Evolutionary conservation across 192 early-diverging fungal species (phyloP).

Genomic region (Coemansia sp.): DNA sequence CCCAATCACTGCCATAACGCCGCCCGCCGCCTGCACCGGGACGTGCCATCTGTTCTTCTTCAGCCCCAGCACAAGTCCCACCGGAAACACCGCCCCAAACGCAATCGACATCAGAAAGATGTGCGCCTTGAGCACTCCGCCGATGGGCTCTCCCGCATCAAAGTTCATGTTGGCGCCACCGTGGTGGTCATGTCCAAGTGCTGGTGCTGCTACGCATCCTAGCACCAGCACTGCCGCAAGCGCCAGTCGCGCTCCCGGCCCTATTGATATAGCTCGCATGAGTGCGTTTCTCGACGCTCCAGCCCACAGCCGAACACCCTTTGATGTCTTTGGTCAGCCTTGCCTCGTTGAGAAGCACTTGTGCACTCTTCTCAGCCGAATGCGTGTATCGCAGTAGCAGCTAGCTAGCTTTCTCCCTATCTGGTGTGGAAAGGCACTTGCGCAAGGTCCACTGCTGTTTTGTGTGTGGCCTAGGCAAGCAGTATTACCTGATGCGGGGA

Average conservation of each 20-base stretch:
- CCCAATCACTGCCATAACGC: slow-evolving; percentile 52
- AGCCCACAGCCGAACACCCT: too few relatives aligned
- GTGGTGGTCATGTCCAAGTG: slow-evolving; percentile 48
- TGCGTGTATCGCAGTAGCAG: too few relatives aligned
- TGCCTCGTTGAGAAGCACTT: too few relatives aligned
- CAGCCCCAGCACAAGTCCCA: slow-evolving; percentile 63
- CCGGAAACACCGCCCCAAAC: slow-evolving; percentile 52
- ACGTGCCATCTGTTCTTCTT: slow-evolving; percentile 62
- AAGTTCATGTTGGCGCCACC: slow-evolving; percentile 53
- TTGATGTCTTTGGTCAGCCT: too few relatives aligned
- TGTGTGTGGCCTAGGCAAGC: too few relatives aligned
- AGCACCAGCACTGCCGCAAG: neutral
- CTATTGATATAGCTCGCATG: neutral
- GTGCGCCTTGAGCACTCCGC: slow-evolving; percentile 42
- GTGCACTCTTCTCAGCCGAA: too few relatives aligned
- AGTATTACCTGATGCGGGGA: too few relatives aligned
- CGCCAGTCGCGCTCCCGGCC: neutral
- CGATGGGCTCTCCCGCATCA: slow-evolving; percentile 51
- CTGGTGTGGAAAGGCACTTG: too few relatives aligned
- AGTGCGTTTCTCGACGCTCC: too few relatives aligned
- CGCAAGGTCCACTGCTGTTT: too few relatives aligned
- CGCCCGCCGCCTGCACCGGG: slow-evolving; percentile 59
- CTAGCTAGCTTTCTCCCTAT: too few relatives aligned
- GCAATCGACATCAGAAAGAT: slow-evolving; percentile 52
- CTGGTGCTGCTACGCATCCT: neutral